Conservation (phyloP, 768 basidiomycete species). For the Suillus discolor region DNA sequence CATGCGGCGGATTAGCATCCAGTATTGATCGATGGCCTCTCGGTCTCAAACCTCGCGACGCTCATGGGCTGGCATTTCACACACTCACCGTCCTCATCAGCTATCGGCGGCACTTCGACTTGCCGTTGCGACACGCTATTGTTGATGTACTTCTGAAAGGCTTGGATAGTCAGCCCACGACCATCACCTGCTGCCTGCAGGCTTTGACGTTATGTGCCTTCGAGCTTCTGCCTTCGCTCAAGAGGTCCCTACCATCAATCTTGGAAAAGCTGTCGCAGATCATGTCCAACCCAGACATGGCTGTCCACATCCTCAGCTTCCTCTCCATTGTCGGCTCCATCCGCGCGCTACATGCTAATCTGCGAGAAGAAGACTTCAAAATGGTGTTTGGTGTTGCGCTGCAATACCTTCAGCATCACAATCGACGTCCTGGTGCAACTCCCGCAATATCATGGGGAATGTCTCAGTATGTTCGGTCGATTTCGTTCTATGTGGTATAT, state of each 20-base stretch:
- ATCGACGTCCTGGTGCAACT: constrained; percentile 53
- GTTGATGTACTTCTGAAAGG: constrained; percentile 75
- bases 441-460: constrained; percentile 79
- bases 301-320: constrained; percentile 95
- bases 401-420: constrained; percentile 92
- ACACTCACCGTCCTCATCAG: constrained; percentile 86
- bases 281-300: constrained; percentile 91
- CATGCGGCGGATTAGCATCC: constrained; percentile 56
- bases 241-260: constrained; percentile 75
- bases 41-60: constrained; percentile 73
- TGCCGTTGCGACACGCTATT: constrained; percentile 63
- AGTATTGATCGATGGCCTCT: constrained; percentile 60
- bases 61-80: constrained; percentile 86
- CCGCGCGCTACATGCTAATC: constrained; percentile 80
- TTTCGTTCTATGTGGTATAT: constrained; percentile 91
- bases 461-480: constrained; percentile 86
- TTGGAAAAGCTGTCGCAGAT: constrained; percentile 89
- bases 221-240: constrained; percentile 82
- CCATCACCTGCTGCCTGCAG: constrained; percentile 88
- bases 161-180: constrained; percentile 67
- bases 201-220: constrained; percentile 87
- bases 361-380: constrained; percentile 88
- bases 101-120: constrained; percentile 79
- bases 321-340: constrained; percentile 85
- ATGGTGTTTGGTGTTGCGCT: constrained; percentile 94